A percentile compares a stretch with the other conserved stretches of the same genome.
phyloP scores from a whole-genome alignment of 768 basidiomycete genomes.

The Tephrocybe sp. region DNA sequence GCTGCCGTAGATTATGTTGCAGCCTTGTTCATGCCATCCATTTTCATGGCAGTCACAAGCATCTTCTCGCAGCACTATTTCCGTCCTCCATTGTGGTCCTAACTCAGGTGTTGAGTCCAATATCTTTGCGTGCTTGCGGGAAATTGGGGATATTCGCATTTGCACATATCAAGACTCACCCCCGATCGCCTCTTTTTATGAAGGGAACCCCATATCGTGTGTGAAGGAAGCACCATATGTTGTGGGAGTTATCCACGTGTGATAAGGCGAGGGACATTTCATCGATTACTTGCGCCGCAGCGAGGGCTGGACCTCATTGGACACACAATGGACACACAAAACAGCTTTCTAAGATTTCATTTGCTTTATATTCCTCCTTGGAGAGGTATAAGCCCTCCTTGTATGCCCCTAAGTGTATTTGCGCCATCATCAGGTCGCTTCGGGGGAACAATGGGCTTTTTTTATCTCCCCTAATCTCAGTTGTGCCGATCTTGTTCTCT shows the following conservation, averaged over 20 bases:
- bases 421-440: background rate
- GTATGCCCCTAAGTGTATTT: background rate
- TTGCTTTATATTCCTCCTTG: background rate
- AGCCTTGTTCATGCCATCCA: too few species aligned
- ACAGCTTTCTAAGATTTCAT: background rate
- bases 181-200: too few species aligned
- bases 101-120: background rate
- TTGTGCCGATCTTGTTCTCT: slow-evolving; percentile 6
- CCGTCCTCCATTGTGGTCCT: slow-evolving; percentile 4
- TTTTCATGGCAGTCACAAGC: too few species aligned
- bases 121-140: too few species aligned
- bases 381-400: background rate
- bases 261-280: background rate
- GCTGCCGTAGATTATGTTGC: background rate
- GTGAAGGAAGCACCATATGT: background rate
- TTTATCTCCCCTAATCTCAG: background rate
- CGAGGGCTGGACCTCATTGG: background rate
- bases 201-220: background rate
- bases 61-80: background rate
- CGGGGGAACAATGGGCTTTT: slow-evolving; percentile 9
- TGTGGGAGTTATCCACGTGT: background rate
- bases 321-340: slow-evolving; percentile 6
- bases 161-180: background rate
- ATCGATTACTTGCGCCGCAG: background rate
- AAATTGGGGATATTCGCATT: background rate